Base-by-base conservation (phyloP, 2,329 filamentous ascomycete genomes). In the Fusarium multiceps region DNA sequence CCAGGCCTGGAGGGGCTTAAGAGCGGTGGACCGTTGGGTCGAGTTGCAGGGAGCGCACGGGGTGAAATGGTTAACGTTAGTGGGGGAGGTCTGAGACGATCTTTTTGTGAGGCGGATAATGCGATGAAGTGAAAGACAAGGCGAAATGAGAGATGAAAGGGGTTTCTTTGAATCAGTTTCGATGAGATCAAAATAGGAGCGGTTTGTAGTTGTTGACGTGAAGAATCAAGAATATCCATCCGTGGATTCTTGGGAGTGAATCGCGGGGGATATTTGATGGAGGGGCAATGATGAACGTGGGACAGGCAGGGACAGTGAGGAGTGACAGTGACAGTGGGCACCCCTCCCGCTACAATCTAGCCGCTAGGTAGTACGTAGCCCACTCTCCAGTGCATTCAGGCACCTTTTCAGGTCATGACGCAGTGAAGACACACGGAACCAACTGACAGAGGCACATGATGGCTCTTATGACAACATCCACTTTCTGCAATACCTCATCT, bases 11-110 rank as follows among this genome's bases (percentile, higher is more conserved):
- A 70, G 68, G 73, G 73, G 73, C 59, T 69, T 73, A 72, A 71
- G 68, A 66, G 73, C 70, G 72, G 73, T 75, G 74, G 74, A 74
- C 59, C 73, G 71, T 75, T 75, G 72, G 74, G 74, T 75, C 65
- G 73, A 66, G 66, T 75, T 75, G 74, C 74, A 75, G 73, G 70
- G 68, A 71, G 63, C 42, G 55, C 51, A 71, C 56, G 45, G 68
- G 68, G 62, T 68, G 23, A 50, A 30, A 49, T 55, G 34, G 60
- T 69, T 61, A 72, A 60, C 68, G 62, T 63, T 59, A 72, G 60
- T 72, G 72, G 69, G 72, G 68, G 69, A 74, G 72, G 37, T 41
- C 54, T 49, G 42, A 64, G 59, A 63, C 25, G 50, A 49, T 63
- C 45, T 57, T 34, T 50, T 45, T 58, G 42, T 32, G 28, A 27